Evolutionary conservation across 768 basidiomycete genomes (phyloP), one percentile per base, ranked within the genome.

Genomic region (Xerocomus brunneocitrinus): DNA sequence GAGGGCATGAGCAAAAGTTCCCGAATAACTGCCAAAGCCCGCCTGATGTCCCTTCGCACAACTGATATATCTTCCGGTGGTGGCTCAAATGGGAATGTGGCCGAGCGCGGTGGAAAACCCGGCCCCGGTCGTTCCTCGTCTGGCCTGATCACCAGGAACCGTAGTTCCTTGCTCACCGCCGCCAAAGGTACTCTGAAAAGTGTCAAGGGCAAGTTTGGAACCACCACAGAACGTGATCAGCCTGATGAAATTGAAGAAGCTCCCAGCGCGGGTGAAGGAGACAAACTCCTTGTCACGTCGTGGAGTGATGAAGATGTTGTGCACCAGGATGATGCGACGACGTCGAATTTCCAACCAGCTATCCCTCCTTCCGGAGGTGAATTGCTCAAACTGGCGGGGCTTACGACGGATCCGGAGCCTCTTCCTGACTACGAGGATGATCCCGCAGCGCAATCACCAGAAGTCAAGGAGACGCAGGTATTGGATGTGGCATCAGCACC

Each of bases 381-480:
- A 55, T 65, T 85, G 28, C 67, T 84, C 39, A 60, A 74, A 50
- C 56, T 81, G 42, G 83, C 81, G 14, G 83, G 82, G 14, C 60
- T 79, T 19, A 66, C 76, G 47, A 55, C 66, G 30, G 73, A 66
- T 30, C 73, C 65, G 1, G 72, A 76, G 25, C 64, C 56, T 0
- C 74, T 87, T 25, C 71, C 79, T 8, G 83, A 84, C 57, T 87
- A 80, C 57, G 81, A 84, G 44, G 83, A 82, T n/a, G 75, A 73
- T 41, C 39, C 55, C 5, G 50, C 58, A 46, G 50, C 59, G 13
- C 62, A 65, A 30, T 35, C 43, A 7, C 55, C 47, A 7, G 44
- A 43, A 28, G 42, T 19, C 0, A 40, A 57, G 22, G 49, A 54
- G n/a, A 19, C 10, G 56, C 56, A 48, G 8, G 58, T 53, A 25